phyloP scores from a whole-genome alignment of 1,284 basidiomycete species.

The Omphalotus olearius region DNA sequence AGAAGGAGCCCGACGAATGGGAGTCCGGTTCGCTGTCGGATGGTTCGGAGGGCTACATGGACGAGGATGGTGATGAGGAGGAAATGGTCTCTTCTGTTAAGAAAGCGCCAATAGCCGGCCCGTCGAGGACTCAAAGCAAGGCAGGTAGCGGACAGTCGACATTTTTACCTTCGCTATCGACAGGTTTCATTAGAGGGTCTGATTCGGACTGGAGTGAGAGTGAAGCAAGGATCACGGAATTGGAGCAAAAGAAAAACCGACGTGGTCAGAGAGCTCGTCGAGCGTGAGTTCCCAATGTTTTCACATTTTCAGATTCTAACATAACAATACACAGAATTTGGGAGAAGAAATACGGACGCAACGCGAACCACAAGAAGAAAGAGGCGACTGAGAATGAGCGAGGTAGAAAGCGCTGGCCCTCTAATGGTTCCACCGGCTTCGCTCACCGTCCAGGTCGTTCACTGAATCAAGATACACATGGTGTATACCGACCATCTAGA shows the following conservation, averaged over 20 bases:
- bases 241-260: constrained; percentile 74
- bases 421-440: neutral
- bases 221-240: constrained; percentile 55
- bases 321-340: constrained; percentile 65
- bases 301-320: constrained; percentile 9
- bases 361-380: constrained; percentile 88
- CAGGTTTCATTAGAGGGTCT: constrained; percentile 81
- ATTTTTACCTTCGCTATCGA: constrained; percentile 85
- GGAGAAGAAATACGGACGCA: constrained; percentile 93
- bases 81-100: constrained; percentile 6
- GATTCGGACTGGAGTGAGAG: constrained; percentile 77
- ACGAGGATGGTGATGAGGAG: constrained; percentile 17
- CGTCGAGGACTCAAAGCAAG: constrained; percentile 23
- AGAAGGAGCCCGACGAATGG: constrained; percentile 30
- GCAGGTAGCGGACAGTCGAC: constrained; percentile 43
- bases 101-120: constrained; percentile 1
- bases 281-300: constrained; percentile 60
- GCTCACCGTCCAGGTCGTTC: neutral
- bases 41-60: constrained; percentile 21
- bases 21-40: constrained; percentile 37
- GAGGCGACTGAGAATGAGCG: constrained; percentile 27
- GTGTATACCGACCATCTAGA: neutral
- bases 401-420: constrained; percentile 16
- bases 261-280: constrained; percentile 88
- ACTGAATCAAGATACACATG: constrained; percentile 5